Base-by-base conservation (phyloP, 768 basidiomycete species). In the Scleroderma citrinum region DNA sequence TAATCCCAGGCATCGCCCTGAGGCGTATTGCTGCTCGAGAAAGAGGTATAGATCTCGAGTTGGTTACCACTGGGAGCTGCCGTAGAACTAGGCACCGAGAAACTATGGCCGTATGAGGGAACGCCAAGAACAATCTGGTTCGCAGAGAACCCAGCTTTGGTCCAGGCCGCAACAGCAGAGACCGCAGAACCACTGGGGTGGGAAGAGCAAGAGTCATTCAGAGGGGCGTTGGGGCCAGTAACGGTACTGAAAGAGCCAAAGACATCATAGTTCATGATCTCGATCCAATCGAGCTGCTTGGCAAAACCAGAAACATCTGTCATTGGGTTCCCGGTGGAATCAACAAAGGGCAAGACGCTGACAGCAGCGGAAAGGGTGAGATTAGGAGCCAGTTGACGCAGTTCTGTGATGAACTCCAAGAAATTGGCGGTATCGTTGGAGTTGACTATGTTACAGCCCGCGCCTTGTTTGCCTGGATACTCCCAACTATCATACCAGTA, bases 101-200 rank as follows among this genome's bases (percentile, higher is more conserved):
- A 93, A 19, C 88, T 81, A 67, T 91, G 91, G 1, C 89, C 90
- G 66, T 91, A 95, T 16, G 84, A 71, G 12, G 92, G 80, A 1
- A 95, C 82, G 46, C 92, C 94, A 7, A 97, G 79, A 24, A 92
- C 80, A 49, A 95, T 83, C 69, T 87, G 69, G 46, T 53, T 50
- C 7, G 74, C 67, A 16, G 92, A 86, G 68, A 97, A 83, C 11
- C 88, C 87, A 34, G 92, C 92, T 0, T 59, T 56, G 1, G 74
- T 78, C 94, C 93, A 96, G 2, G 80, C 76, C 8, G 71, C 62
- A 38, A 97, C 76, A 4, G 87, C 83, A 7, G 83, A 82, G 20
- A 75, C 73, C 10, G 87, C 93, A 44, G 91, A 94, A 4, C 92
- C 91, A 36, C 71, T 68, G 49, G 81, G 84, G 49, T 80, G 69